phyloP scores from a whole-genome alignment of 2,329 filamentous ascomycete species.

The Pleochaeta shiraiana region DNA sequence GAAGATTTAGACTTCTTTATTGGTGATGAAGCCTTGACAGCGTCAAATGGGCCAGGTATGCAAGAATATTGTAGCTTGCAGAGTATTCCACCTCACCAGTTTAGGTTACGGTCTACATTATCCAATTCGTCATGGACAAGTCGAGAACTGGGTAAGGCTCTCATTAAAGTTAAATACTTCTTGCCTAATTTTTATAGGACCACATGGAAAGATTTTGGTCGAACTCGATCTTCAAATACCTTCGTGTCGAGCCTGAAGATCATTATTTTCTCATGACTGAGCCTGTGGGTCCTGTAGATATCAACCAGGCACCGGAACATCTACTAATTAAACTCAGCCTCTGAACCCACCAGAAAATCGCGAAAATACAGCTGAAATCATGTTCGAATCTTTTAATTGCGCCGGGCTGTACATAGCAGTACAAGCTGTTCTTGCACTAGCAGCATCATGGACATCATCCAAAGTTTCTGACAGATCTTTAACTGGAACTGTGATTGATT shows the following conservation, averaged over 20 bases:
- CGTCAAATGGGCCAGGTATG: constrained; percentile 58
- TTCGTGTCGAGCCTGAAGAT: constrained; percentile 94
- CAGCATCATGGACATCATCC: constrained; percentile 95
- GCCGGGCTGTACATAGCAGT: constrained; percentile 97
- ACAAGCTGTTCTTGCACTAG: constrained; percentile 87
- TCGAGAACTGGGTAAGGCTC: constrained; percentile 76
- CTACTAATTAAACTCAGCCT: constrained; percentile 31
- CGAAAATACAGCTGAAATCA: constrained; percentile 97
- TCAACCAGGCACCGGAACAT: neutral
- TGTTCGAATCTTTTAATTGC: constrained; percentile 99
- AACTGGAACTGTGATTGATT: constrained; percentile 96
- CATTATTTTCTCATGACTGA: constrained; percentile 97
- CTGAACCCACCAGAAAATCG: constrained; percentile 97
- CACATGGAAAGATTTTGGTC: constrained; percentile 99
- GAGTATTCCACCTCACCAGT: neutral
- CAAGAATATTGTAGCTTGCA: neutral
- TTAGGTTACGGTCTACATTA: constrained; percentile 89
- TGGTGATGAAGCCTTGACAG: constrained; percentile 81
- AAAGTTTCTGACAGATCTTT: constrained; percentile 93
- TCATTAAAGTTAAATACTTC: neutral
- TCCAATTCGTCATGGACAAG: constrained; percentile 91
- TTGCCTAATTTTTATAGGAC: constrained; percentile 34
- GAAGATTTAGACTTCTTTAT: constrained; percentile 99
- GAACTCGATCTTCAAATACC: constrained; percentile 99
- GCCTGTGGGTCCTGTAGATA: constrained; percentile 40